phyloP scores from a whole-genome alignment of 1,139 yeast species.

The Arxiozyma heterogenica region DNA sequence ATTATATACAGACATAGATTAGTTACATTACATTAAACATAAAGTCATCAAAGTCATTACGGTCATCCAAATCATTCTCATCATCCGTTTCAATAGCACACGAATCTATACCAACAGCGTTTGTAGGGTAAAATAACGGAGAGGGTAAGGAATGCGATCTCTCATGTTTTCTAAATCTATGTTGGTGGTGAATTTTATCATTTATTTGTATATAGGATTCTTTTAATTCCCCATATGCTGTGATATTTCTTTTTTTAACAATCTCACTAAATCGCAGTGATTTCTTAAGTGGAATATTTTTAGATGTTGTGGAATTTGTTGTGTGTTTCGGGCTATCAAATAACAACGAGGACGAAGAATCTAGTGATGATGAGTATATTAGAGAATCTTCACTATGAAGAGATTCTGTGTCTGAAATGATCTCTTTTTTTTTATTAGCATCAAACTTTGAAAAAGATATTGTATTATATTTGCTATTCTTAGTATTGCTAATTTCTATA shows the following conservation, averaged over 20 bases:
- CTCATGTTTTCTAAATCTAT: not conserved
- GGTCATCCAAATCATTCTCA: not conserved
- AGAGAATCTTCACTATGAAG: conserved; percentile 1
- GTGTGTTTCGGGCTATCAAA: conserved; percentile 13
- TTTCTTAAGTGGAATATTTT: conserved; percentile 4
- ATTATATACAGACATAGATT: not conserved
- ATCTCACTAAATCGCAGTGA: conserved; percentile 9
- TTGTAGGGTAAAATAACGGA: not conserved
- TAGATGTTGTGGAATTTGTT: not conserved
- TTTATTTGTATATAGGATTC: conserved; percentile 2
- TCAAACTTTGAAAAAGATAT: not conserved
- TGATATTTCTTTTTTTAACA: conserved; percentile 2
- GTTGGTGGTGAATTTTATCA: not conserved
- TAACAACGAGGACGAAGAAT: conserved; percentile 18
- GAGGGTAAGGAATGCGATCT: not conserved
- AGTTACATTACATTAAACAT: not conserved
- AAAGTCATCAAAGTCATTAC: conserved; percentile 1
- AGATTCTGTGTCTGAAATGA: not conserved
- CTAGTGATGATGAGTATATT: conserved; percentile 8
- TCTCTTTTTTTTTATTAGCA: not conserved
- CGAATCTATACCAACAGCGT: not conserved
- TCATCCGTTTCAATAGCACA: not conserved
- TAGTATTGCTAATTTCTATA: not conserved
- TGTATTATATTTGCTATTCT: conserved; percentile 1
- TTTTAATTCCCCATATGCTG: not conserved